A percentile compares a stretch with the other conserved stretches of the same genome.
Conservation (phyloP, 345 rosid genomes). For the Linum tenue region DNA sequence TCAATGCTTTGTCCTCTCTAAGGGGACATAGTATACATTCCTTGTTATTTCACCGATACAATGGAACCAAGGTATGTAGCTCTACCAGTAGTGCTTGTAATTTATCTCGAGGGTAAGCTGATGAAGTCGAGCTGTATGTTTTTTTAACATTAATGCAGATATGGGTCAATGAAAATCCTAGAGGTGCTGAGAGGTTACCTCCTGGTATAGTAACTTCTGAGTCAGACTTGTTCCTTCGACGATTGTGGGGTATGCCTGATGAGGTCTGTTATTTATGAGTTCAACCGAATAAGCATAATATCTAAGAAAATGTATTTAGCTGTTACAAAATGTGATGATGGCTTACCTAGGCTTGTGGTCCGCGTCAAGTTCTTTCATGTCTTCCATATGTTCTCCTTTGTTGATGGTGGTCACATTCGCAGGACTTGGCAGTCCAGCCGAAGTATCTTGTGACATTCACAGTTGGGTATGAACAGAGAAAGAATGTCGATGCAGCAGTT, state of each 20-base stretch:
- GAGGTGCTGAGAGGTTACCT: slow-evolving; percentile 85
- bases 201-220: slow-evolving; percentile 76
- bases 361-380: slow-evolving; percentile 4
- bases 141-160: slow-evolving; percentile 37
- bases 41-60: slow-evolving; percentile 25
- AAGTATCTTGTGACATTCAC: slow-evolving; percentile 88
- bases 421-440: slow-evolving; percentile 66
- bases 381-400: slow-evolving; percentile 4
- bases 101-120: no score
- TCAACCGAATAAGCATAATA: background rate
- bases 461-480: slow-evolving; percentile 68
- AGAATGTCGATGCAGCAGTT: slow-evolving; percentile 68
- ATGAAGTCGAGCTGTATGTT: background rate
- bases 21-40: slow-evolving; percentile 27
- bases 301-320: background rate
- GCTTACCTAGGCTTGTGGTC: background rate
- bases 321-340: background rate
- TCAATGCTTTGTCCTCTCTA: slow-evolving; percentile 41
- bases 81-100: background rate
- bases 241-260: slow-evolving; percentile 86
- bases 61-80: slow-evolving; percentile 45
- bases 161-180: slow-evolving; percentile 92
- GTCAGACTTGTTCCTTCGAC: slow-evolving; percentile 69
- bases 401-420: slow-evolving; percentile 27
- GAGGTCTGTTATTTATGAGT: slow-evolving; percentile 46